These are phyloP conservation scores for Boletus patriciae DNA, from an alignment of 768 basidiomycete genomes.

Conservation along the genomic window DNA sequence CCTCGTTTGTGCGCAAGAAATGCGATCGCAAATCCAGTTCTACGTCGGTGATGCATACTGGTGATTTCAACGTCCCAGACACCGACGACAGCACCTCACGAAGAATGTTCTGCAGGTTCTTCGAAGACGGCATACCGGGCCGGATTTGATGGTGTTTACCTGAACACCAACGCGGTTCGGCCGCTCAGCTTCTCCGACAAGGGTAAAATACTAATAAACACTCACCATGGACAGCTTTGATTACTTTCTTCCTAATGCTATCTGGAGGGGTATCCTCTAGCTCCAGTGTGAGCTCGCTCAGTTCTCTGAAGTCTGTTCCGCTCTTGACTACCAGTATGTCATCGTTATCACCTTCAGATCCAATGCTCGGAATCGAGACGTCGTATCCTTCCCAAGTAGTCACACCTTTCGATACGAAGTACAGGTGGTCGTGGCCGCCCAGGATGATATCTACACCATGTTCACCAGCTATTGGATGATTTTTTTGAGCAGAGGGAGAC, in stretches of 20 bases:
- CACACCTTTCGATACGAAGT: constrained; percentile 67
- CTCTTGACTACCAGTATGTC: constrained; percentile 77
- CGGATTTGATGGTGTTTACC: constrained; percentile 65
- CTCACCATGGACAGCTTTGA: constrained; percentile 60
- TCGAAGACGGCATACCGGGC: constrained; percentile 56
- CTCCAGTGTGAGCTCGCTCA: constrained; percentile 73
- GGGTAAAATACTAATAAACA: not conserved
- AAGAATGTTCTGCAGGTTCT: constrained; percentile 57
- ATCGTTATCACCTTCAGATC: constrained; percentile 68
- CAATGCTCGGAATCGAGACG: constrained; percentile 48
- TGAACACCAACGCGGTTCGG: constrained; percentile 19
- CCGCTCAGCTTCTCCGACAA: not conserved
- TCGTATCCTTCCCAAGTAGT: constrained; percentile 67
- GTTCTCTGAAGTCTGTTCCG: constrained; percentile 84
- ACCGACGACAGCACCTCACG: constrained; percentile 65
- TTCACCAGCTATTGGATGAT: constrained; percentile 41
- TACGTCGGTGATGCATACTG: constrained; percentile 68
- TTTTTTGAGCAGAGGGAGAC: constrained; percentile 53
- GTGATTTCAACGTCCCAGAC: constrained; percentile 63
- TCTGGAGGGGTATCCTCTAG: constrained; percentile 57
- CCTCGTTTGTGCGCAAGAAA: constrained; percentile 70
- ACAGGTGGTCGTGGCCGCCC: constrained; percentile 87
- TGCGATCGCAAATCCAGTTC: constrained; percentile 77
- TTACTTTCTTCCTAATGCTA: constrained; percentile 62
- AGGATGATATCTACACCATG: constrained; percentile 84